phyloP scores from a whole-genome alignment of 2,329 filamentous ascomycete genomes.

The Dothiorella sarmentorum region DNA sequence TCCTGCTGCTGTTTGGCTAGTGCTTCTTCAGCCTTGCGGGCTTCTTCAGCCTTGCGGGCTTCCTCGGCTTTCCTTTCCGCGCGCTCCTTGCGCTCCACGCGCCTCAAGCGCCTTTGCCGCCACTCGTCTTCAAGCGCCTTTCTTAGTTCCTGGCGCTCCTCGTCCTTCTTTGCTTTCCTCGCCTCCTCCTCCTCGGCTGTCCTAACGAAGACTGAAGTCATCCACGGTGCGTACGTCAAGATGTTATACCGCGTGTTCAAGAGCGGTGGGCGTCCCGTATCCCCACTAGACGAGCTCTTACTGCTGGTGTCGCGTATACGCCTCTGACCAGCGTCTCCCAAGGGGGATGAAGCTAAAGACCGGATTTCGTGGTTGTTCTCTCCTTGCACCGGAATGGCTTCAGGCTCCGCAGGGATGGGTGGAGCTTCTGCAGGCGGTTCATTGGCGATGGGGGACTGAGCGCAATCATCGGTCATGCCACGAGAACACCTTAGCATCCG shows the following conservation, averaged over 20 bases:
- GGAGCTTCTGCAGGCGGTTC: background rate
- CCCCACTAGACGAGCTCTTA: background rate
- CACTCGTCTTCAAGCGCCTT: background rate
- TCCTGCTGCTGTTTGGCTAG: background rate
- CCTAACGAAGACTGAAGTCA: background rate
- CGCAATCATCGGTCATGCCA: too few species aligned
- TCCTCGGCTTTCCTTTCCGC: background rate
- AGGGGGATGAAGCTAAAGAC: background rate
- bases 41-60: background rate
- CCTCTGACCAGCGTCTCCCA: background rate
- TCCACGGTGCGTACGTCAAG: background rate
- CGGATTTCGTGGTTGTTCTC: background rate
- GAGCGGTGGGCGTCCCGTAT: background rate
- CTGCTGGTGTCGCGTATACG: background rate
- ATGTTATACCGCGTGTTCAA: background rate
- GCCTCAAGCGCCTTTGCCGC: background rate
- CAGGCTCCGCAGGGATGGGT: background rate
- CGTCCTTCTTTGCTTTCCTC: background rate
- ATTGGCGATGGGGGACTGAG: too few species aligned
- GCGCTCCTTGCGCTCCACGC: background rate
- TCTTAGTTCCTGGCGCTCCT: background rate
- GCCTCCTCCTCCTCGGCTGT: constrained; percentile 29
- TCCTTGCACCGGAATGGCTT: background rate
- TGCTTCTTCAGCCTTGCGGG: background rate
- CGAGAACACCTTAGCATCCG: too few species aligned